Evolutionary conservation across 2,329 filamentous ascomycete genomes (phyloP), one percentile per base, ranked within the genome.

Genomic region (Cryphonectria japonica): DNA sequence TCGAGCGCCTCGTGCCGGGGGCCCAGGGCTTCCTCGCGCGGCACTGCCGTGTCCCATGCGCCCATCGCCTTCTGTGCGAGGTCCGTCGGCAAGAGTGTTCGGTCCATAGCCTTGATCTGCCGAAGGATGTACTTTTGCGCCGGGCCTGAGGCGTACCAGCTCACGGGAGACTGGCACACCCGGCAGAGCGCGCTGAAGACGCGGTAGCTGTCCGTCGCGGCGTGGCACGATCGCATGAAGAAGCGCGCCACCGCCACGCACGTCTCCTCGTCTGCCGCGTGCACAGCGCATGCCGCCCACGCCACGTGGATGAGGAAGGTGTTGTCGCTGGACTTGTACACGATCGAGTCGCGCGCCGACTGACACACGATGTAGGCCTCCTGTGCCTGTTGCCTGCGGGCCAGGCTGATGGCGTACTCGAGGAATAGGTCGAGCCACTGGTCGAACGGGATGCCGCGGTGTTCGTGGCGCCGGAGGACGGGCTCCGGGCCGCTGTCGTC

Each of bases 391-490:
- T 90, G 90, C 29, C 86, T 83, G 59, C 89, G 87, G 9, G 94
- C 92, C 43, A 96, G 86, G 6, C 91, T 85, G 64, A 98, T 85
- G 3, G 94, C 92, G 78, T 97, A 97, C 77, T 96, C 93, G 50
- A 97, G 87, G 78, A 99, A 97, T 0, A 97, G 86, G 75, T 97
- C 93, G 3, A 98, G 87, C 96, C 96, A 99, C 63, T 90, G 87
- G 71, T 91, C 85, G 77, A 98, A 97, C 0, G 90, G 84, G 63
- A 98, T 93, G 9, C 92, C 92, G 75, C 93, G 91, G 67, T 84
- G 83, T 29, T 83, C 81, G 62, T 81, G 78, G 14, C 75, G 75
- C 9, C 68, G 66, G 19, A 76, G 61, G 14, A 71, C 61, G 59
- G 78, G 75, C 64, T 75, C 78, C 19, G 75, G 78, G 34, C 79